Evolutionary conservation across 192 early-diverging fungal genomes (phyloP).

Genomic region (Backusella luteola): DNA sequence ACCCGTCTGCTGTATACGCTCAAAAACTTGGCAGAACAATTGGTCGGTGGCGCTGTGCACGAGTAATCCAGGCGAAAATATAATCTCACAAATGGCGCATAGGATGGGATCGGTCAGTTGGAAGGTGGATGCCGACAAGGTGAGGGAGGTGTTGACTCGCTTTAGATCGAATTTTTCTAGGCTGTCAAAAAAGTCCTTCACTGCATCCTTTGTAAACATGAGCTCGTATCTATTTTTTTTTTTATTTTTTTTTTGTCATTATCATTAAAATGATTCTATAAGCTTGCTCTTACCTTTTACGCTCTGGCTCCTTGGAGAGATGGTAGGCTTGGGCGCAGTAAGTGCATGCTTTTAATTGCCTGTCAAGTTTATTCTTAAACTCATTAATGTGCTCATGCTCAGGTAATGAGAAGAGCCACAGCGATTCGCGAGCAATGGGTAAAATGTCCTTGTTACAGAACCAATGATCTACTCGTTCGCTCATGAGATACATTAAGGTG

Average conservation of each 20-base stretch:
- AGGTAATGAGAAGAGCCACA: constrained; percentile 37
- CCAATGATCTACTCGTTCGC: constrained; percentile 29
- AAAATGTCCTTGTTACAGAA: constrained; percentile 22
- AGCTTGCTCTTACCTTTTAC: constrained; percentile 4
- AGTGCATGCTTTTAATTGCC: constrained; percentile 17
- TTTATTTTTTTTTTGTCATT: not conserved
- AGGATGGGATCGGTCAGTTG: not conserved
- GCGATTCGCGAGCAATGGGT: constrained; percentile 27
- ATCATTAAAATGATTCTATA: not conserved
- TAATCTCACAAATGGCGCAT: constrained; percentile 25
- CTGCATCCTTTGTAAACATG: constrained; percentile 18
- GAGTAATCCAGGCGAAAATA: constrained; percentile 10
- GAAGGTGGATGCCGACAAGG: not conserved
- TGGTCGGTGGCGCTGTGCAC: not conserved
- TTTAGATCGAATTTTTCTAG: constrained; percentile 17
- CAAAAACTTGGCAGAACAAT: constrained; percentile 13
- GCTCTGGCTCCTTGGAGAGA: constrained; percentile 15
- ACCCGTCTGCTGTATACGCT: constrained; percentile 13
- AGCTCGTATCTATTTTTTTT: constrained; percentile 13
- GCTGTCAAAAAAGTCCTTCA: constrained; percentile 19
- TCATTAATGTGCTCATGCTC: constrained; percentile 27
- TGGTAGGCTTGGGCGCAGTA: constrained; percentile 28
- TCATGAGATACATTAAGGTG: constrained; percentile 25
- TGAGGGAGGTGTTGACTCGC: not conserved
- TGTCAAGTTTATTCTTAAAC: constrained; percentile 33